These are phyloP conservation scores for Favolaschia claudopus DNA, from an alignment of 768 basidiomycete genomes.

Conservation along the genomic window DNA sequence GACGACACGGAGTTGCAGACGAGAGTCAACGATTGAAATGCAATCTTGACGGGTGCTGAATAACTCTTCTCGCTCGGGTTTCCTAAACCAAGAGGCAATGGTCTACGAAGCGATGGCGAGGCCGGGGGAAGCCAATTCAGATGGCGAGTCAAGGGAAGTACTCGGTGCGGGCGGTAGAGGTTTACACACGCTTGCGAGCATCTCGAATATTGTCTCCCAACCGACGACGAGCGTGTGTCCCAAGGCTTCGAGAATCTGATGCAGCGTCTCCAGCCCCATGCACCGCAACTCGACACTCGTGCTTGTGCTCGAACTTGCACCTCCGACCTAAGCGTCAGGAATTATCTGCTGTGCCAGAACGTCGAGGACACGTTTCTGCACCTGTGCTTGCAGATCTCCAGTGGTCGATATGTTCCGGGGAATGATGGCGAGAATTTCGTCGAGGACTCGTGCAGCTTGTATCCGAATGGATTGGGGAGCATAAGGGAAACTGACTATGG, in stretches of 20 bases:
- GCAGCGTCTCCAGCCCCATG: conserved; percentile 89
- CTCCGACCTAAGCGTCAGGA: conserved; percentile 44
- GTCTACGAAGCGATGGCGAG: conserved; percentile 47
- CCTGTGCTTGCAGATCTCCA: conserved; percentile 68
- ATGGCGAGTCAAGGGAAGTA: conserved; percentile 50
- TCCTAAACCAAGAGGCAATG: conserved; percentile 59
- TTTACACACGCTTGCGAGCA: conserved; percentile 88
- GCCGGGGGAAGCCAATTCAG: conserved; percentile 47
- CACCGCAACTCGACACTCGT: conserved; percentile 79
- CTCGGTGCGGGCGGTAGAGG: conserved; percentile 49
- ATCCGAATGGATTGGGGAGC: conserved; percentile 84
- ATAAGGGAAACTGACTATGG: conserved; percentile 70
- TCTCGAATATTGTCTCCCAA: conserved; percentile 93
- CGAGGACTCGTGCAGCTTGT: conserved; percentile 88
- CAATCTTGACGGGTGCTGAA: conserved; percentile 83
- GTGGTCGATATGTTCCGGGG: conserved; percentile 71
- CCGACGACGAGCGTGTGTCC: conserved; percentile 92
- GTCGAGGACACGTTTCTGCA: conserved; percentile 86
- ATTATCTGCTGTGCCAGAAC: conserved; percentile 86
- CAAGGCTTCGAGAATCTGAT: conserved; percentile 88
- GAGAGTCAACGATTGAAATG: conserved; percentile 91
- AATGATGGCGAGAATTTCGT: conserved; percentile 82
- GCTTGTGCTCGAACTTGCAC: conserved; percentile 45
- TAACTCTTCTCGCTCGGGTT: conserved; percentile 74
- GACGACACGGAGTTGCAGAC: conserved; percentile 93